Evolutionary conservation across 106 monocot species (phyloP).

Genomic region (Amphibolis antarctica): DNA sequence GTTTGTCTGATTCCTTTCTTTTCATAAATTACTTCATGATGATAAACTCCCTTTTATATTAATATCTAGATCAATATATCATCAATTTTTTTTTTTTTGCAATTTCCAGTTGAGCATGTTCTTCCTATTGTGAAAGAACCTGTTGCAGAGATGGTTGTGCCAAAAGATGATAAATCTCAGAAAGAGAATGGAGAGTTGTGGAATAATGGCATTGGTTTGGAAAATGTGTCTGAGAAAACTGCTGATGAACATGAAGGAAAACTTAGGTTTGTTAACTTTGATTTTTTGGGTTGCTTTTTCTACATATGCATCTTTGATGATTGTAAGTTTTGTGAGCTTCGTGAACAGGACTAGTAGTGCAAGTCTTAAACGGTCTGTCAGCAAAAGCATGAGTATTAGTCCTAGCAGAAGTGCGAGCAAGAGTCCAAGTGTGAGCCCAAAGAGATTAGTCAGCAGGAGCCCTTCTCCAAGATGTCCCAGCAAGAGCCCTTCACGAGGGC

Average conservation of each 20-base stretch:
- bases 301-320: slow-evolving; percentile 12
- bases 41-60: no score
- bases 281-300: slow-evolving; percentile 19
- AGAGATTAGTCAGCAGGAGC: slow-evolving; percentile 25
- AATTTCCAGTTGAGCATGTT: neutral
- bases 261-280: slow-evolving; percentile 43
- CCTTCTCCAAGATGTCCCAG: slow-evolving; percentile 13
- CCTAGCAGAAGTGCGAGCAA: slow-evolving; percentile 35
- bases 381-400: slow-evolving; percentile 82
- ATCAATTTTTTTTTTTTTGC: no score
- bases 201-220: slow-evolving; percentile 43
- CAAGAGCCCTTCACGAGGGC: slow-evolving; percentile 22
- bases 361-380: slow-evolving; percentile 33
- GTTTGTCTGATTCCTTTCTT: no score
- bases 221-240: slow-evolving; percentile 34
- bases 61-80: no score
- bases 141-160: neutral
- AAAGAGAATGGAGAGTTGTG: slow-evolving; percentile 56
- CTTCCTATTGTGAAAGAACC: neutral
- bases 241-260: slow-evolving; percentile 26
- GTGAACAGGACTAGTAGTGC: slow-evolving; percentile 61
- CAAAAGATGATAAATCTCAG: neutral
- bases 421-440: slow-evolving; percentile 23
- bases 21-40: no score
- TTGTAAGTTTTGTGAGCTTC: slow-evolving; percentile 19